Conservation (phyloP, 1,284 basidiomycete genomes). For the Schizophyllum amplum region DNA sequence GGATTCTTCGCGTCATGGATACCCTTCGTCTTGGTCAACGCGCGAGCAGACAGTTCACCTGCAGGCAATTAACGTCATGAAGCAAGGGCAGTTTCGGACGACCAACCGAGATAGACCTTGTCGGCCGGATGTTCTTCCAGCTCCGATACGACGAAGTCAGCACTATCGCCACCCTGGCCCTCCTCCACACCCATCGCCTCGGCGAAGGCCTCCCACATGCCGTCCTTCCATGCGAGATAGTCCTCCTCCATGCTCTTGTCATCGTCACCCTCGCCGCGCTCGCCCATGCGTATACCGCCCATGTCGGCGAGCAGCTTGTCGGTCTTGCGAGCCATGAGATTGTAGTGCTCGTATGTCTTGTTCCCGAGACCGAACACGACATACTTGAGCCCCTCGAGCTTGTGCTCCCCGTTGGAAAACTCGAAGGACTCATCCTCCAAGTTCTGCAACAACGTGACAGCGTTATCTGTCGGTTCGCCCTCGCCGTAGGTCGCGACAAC, state of each 20-base stretch:
- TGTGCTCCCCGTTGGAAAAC: constrained; percentile 75
- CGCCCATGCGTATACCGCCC: constrained; percentile 84
- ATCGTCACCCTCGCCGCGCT: constrained; percentile 94
- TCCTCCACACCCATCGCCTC: constrained; percentile 84
- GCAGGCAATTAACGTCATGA: constrained; percentile 3
- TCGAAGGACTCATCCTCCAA: constrained; percentile 80
- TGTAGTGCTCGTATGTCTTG: constrained; percentile 95
- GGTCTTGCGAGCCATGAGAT: constrained; percentile 78
- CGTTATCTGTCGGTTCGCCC: constrained; percentile 98
- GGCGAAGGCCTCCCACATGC: constrained; percentile 89
- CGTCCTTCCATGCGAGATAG: constrained; percentile 99
- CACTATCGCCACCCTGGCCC: constrained; percentile 90
- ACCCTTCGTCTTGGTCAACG: constrained; percentile 84
- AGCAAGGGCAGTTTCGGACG: neutral
- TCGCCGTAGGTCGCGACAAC: constrained; percentile 98
- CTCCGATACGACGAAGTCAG: constrained; percentile 91
- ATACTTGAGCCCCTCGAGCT: constrained; percentile 85
- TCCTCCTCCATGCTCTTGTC: constrained; percentile 99
- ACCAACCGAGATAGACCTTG: constrained; percentile 85
- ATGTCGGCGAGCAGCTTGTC: constrained; percentile 72
- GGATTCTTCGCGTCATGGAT: constrained; percentile 98
- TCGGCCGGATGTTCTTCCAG: constrained; percentile 64
- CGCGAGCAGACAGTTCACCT: constrained; percentile 87
- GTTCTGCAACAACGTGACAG: constrained; percentile 92
- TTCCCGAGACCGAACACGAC: constrained; percentile 95